Percentiles rank a stretch among this genome's conserved stretches.
Evolutionary conservation across 345 rosid genomes (phyloP).

Genomic region (Gossypium anomalum): DNA sequence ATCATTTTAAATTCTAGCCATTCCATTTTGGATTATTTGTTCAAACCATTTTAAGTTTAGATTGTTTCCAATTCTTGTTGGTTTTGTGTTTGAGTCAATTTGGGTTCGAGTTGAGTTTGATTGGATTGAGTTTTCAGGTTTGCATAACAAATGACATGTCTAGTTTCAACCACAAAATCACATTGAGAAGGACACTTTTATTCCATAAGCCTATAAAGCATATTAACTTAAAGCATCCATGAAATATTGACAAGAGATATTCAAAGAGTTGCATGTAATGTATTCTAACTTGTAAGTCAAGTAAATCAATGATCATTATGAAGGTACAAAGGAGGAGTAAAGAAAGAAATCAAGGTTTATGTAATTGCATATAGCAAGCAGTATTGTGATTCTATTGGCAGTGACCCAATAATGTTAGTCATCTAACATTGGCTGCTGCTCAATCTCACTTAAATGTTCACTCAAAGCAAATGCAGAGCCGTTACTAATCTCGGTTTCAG

Average conservation of each 20-base stretch:
- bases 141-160: neutral
- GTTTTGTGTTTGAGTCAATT: too few relatives aligned
- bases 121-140: too few relatives aligned
- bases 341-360: neutral
- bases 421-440: constrained; percentile 37
- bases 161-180: neutral
- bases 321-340: neutral
- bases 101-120: too few relatives aligned
- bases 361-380: constrained; percentile 23
- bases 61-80: neutral
- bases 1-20: too few relatives aligned
- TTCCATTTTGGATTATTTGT: too few relatives aligned
- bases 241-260: constrained; percentile 1
- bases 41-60: neutral
- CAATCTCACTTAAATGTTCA: constrained; percentile 45
- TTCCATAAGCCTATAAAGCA: neutral
- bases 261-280: neutral
- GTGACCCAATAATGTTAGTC: constrained; percentile 26
- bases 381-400: constrained; percentile 2
- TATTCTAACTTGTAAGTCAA: neutral
- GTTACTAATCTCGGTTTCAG: constrained; percentile 31
- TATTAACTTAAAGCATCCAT: neutral
- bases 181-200: neutral
- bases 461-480: constrained; percentile 31
- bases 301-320: constrained; percentile 10